Conservation (phyloP, 305 asterid genomes). For the Stenogyne calaminthoides region DNA sequence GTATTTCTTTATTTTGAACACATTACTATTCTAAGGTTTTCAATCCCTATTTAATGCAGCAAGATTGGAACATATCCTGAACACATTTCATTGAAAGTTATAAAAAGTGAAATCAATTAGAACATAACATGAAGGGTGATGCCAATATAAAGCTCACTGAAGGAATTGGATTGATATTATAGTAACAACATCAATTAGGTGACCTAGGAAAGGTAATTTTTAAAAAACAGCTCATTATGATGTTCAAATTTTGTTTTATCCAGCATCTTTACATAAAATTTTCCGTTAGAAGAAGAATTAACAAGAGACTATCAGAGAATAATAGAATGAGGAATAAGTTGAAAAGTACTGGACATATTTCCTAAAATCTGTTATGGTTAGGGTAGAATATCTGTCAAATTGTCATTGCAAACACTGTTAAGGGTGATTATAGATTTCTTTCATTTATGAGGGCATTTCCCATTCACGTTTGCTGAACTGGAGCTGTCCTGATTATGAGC, state of each 20-base stretch:
- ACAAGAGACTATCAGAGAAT: background rate
- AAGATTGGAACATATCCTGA: background rate
- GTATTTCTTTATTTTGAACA: background rate
- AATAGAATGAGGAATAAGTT: background rate
- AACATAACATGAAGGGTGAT: background rate
- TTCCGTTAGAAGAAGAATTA: too few relatives aligned
- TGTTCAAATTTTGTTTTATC: background rate
- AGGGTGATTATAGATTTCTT: background rate
- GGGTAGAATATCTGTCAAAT: background rate
- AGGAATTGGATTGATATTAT: background rate
- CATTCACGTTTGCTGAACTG: background rate
- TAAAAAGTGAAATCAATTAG: background rate
- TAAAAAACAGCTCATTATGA: background rate
- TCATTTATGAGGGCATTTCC: background rate
- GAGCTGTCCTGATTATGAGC: too few relatives aligned
- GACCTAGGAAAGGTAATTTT: background rate
- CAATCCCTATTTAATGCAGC: background rate
- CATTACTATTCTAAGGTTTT: background rate
- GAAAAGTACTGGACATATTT: background rate
- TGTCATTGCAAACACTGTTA: background rate
- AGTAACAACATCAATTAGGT: background rate
- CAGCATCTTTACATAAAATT: background rate
- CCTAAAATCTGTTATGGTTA: background rate
- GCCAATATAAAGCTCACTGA: background rate
- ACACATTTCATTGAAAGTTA: background rate